Conservation (phyloP, 306 rosid species). For the Lupinus albus region DNA sequence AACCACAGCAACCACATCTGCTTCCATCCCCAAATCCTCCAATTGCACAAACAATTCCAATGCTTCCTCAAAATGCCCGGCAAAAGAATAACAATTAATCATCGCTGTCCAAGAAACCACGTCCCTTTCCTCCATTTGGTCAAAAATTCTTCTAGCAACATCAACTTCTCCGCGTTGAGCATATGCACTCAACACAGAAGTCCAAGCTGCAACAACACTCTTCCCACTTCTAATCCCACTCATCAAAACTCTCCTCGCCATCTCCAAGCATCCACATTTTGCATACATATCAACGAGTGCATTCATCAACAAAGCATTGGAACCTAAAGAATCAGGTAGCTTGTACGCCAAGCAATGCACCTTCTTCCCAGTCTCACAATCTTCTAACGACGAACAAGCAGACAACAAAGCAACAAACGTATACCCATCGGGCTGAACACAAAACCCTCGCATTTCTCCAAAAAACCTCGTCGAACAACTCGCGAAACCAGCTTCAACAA, state of each 20-base stretch:
- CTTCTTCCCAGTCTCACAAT: conserved; percentile 42
- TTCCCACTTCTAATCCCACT: conserved; percentile 19
- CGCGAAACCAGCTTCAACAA: conserved; percentile 40
- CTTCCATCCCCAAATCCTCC: conserved; percentile 44
- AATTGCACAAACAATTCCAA: conserved; percentile 48
- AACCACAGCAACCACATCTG: conserved; percentile 44
- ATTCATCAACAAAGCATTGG: conserved; percentile 39
- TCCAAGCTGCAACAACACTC: conserved; percentile 44
- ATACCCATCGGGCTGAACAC: conserved; percentile 45
- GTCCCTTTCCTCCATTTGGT: conserved; percentile 43
- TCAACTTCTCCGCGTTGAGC: conserved; percentile 46
- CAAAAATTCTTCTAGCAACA: conserved; percentile 48
- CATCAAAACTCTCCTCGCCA: conserved; percentile 44
- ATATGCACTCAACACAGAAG: conserved; percentile 51
- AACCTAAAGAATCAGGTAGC: conserved; percentile 32
- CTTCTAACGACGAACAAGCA: conserved; percentile 41
- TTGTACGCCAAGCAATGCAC: conserved; percentile 48
- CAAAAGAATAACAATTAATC: conserved; percentile 47
- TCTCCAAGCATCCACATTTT: conserved; percentile 45
- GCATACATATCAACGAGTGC: conserved; percentile 55
- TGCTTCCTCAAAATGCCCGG: conserved; percentile 46
- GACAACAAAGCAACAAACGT: conserved; percentile 51
- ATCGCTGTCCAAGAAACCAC: conserved; percentile 52
- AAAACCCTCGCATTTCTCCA: conserved; percentile 39
- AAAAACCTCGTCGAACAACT: conserved; percentile 27